Percentiles rank a stretch among this genome's conserved stretches.
Conservation (phyloP, 2,329 filamentous ascomycete species). For the Stachybotrys echinatus region DNA sequence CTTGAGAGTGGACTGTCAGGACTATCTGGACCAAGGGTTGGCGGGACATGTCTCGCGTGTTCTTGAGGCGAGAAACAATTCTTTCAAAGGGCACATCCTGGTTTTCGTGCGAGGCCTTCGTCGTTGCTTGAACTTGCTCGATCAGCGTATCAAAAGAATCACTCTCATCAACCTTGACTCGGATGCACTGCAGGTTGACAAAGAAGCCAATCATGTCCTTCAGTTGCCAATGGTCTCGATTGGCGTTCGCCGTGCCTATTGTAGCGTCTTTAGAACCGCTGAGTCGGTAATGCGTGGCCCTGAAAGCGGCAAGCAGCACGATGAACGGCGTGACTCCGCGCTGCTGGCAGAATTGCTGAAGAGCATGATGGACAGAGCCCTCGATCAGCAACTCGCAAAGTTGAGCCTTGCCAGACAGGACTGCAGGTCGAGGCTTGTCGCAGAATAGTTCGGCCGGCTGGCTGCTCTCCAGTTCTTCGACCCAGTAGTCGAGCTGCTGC, state of each 20-base stretch:
- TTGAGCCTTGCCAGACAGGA: constrained; percentile 6
- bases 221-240: constrained; percentile 9
- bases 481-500: constrained; percentile 11
- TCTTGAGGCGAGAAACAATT: constrained; percentile 5
- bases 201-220: constrained; percentile 14
- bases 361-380: not conserved
- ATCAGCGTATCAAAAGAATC: constrained; percentile 7
- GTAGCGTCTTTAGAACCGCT: constrained; percentile 13
- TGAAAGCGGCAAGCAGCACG: constrained; percentile 14
- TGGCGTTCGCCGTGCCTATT: constrained; percentile 13
- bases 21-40: constrained; percentile 7
- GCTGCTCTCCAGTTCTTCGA: constrained; percentile 1
- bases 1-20: constrained; percentile 7
- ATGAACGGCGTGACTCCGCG: constrained; percentile 4
- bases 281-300: constrained; percentile 15
- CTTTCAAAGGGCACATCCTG: constrained; percentile 13
- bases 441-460: constrained; percentile 7
- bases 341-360: constrained; percentile 8
- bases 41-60: constrained; percentile 3
- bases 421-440: constrained; percentile 6
- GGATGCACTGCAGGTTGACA: constrained; percentile 12
- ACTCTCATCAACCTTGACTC: constrained; percentile 4
- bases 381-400: constrained; percentile 5
- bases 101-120: constrained; percentile 6
- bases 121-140: constrained; percentile 6